A percentile compares a stretch with the other conserved stretches of the same genome.
Evolutionary conservation across 495 filamentous ascomycete genomes (phyloP).

Genomic region (Annulohypoxylon stygium): DNA sequence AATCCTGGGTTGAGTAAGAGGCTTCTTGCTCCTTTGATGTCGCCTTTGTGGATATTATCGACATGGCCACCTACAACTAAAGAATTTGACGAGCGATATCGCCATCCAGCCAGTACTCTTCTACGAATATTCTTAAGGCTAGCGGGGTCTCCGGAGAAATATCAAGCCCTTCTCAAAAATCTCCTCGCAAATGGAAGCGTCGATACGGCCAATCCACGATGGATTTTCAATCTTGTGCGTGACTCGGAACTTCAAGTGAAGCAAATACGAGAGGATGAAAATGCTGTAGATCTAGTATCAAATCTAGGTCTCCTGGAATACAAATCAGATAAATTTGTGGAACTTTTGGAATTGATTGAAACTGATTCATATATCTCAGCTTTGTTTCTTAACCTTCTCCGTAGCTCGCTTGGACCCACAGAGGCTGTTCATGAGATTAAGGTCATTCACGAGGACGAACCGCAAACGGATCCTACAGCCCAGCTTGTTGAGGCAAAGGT

Average conservation of each 20-base stretch:
- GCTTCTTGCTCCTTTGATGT: constrained; percentile 71
- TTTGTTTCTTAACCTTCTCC: constrained; percentile 74
- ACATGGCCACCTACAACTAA: constrained; percentile 60
- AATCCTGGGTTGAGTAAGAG: constrained; percentile 80
- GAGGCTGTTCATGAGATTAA: constrained; percentile 41
- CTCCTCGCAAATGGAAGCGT: constrained; percentile 57
- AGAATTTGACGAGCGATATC: constrained; percentile 50
- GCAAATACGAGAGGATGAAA: constrained; percentile 26
- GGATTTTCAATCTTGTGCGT: constrained; percentile 52
- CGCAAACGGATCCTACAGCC: constrained; percentile 57
- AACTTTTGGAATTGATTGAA: constrained; percentile 64
- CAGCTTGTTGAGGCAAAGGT: constrained; percentile 72
- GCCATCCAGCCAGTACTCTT: constrained; percentile 56
- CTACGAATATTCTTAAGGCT: constrained; percentile 63
- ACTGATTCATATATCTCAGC: constrained; percentile 70
- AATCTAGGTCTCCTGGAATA: constrained; percentile 42
- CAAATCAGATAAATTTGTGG: constrained; percentile 66
- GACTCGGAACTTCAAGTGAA: constrained; percentile 49
- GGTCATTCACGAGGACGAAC: constrained; percentile 47
- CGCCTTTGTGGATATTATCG: constrained; percentile 77
- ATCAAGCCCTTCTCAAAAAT: constrained; percentile 57
- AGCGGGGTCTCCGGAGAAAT: constrained; percentile 56
- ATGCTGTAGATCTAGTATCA: neutral
- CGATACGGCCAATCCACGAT: constrained; percentile 48
- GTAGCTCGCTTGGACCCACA: constrained; percentile 67